These are phyloP conservation scores for Sugiyamaella sp. DNA, from an alignment of 1,139 yeast species.

Conservation along the genomic window DNA sequence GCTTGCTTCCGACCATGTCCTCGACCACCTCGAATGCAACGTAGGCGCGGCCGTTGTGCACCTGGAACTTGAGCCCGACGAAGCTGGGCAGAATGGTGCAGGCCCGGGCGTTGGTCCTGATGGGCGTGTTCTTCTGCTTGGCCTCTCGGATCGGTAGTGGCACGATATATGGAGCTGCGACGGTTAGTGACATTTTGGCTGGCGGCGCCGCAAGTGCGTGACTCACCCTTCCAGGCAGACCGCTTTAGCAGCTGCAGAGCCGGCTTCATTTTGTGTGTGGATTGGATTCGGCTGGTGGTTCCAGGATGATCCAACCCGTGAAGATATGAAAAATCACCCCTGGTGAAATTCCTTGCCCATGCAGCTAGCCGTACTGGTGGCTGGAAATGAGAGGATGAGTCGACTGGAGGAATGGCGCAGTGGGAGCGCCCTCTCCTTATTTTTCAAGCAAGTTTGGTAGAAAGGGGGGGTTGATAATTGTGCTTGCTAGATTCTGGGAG, in stretches of 20 bases:
- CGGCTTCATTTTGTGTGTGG: conserved; percentile 55
- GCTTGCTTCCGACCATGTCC: conserved; percentile 96
- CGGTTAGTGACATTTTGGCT: not conserved
- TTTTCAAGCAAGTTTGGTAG: too few relatives aligned
- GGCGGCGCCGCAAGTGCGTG: too few relatives aligned
- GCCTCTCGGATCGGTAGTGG: conserved; percentile 92
- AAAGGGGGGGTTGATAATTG: too few relatives aligned
- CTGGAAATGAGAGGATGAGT: not conserved
- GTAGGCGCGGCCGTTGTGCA: conserved; percentile 94
- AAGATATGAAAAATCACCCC: conserved; percentile 10
- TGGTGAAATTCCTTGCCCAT: conserved; percentile 4
- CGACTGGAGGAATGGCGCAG: not conserved
- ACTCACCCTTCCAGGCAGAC: conserved; percentile 77
- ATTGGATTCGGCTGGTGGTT: not conserved
- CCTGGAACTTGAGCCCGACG: conserved; percentile 90
- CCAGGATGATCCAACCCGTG: conserved; percentile 6
- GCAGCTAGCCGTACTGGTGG: conserved; percentile 10
- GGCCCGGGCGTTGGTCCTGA: conserved; percentile 90
- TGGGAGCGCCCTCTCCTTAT: not conserved
- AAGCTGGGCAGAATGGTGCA: conserved; percentile 95
- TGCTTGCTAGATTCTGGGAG: too few relatives aligned
- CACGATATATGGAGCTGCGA: conserved; percentile 82
- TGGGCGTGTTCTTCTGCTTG: conserved; percentile 74
- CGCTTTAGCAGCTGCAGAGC: conserved; percentile 59
- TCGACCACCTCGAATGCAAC: conserved; percentile 86